Conservation (phyloP, 441 rosid species). For the Bruguiera hainesii region DNA sequence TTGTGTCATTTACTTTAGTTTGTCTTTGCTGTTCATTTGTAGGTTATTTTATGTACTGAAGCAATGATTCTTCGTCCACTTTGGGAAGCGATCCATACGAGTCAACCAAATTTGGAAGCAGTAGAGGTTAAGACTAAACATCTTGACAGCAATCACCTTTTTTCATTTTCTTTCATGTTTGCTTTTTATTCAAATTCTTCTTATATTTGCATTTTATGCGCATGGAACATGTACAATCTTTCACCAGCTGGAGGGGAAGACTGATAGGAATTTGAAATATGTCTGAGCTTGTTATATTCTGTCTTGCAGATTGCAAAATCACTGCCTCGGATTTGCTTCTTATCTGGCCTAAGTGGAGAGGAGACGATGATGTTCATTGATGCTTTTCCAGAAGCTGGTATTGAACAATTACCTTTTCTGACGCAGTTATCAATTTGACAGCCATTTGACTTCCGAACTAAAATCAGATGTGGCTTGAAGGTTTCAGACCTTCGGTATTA, state of each 20-base stretch:
- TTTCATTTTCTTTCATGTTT: neutral
- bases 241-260: conserved; percentile 1
- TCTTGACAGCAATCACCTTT: too few species aligned
- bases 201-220: neutral
- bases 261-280: neutral
- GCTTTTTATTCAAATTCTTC: neutral
- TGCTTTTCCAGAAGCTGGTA: conserved; percentile 79
- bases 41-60: conserved; percentile 71
- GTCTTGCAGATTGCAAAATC: conserved; percentile 47
- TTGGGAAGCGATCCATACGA: conserved; percentile 73
- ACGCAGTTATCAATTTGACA: neutral
- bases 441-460: neutral
- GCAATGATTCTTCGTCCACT: conserved; percentile 68
- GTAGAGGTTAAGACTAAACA: conserved; percentile 41
- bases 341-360: conserved; percentile 87
- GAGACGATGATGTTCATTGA: conserved; percentile 95
- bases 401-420: neutral
- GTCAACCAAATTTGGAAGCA: conserved; percentile 53
- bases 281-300: neutral
- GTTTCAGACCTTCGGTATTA: neutral
- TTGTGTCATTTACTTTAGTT: neutral
- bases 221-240: neutral
- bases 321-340: conserved; percentile 71
- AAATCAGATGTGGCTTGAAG: neutral
- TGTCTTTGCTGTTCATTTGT: conserved; percentile 7